phyloP scores from a whole-genome alignment of 1,284 basidiomycete species.

The Phaffia rhodozyma region DNA sequence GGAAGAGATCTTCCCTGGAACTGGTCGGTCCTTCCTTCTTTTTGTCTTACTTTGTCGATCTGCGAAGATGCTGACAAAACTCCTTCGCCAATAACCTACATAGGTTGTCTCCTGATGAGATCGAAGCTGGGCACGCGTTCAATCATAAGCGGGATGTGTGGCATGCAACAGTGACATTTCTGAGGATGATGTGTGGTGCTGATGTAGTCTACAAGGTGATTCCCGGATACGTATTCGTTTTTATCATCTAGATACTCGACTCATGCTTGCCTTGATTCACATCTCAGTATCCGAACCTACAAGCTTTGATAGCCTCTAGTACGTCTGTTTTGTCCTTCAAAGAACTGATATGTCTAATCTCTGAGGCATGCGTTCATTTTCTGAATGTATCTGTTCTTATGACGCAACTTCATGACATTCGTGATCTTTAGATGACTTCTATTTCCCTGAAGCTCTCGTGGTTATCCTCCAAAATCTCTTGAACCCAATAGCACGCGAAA shows the following conservation, averaged over 20 bases:
- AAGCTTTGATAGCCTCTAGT: slow-evolving; percentile 22
- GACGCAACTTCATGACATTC: background rate
- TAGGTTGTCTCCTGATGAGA: slow-evolving; percentile 34
- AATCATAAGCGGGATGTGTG: slow-evolving; percentile 34
- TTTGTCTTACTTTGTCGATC: background rate
- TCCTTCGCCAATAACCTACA: background rate
- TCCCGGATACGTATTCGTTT: background rate
- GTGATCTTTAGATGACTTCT: slow-evolving; percentile 15
- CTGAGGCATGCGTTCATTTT: background rate
- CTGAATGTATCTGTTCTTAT: background rate
- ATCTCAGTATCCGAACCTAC: slow-evolving; percentile 26
- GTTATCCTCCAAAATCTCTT: slow-evolving; percentile 30
- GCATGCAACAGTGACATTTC: slow-evolving; percentile 31
- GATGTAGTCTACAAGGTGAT: slow-evolving; percentile 21
- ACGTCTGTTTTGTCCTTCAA: background rate
- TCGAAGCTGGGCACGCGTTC: slow-evolving; percentile 32
- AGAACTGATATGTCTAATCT: slow-evolving; percentile 20
- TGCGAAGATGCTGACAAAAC: background rate
- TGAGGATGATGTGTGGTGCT: slow-evolving; percentile 32
- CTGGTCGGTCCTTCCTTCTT: background rate
- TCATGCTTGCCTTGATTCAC: too few species aligned
- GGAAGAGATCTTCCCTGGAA: slow-evolving; percentile 10
- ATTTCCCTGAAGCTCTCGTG: slow-evolving; percentile 18
- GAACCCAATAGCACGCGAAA: slow-evolving; percentile 28
- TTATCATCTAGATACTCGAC: too few species aligned